Base-by-base conservation (phyloP, 2,329 filamentous ascomycete genomes). In the Ceratocystis lukuohia region DNA sequence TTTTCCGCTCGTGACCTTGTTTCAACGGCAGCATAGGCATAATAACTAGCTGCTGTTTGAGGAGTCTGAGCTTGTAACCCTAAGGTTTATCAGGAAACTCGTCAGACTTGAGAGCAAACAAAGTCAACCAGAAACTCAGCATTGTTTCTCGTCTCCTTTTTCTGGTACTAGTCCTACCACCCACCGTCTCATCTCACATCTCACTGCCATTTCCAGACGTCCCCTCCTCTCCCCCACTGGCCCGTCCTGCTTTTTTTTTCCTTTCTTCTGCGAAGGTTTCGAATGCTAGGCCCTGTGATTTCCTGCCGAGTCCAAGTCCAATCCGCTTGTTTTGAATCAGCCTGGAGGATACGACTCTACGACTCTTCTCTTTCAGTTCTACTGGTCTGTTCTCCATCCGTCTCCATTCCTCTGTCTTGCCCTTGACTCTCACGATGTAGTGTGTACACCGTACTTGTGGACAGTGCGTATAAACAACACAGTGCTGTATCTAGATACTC, bases 11-110 rank as follows among this genome's bases (percentile, higher is more conserved):
- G 20, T 30, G 53, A 28, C 53, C 17, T 57, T 57, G 53, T 57
- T 57, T 57, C 53, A 28, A 57, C 53, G 10, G 53, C 53, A 57
- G 17, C 53, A 57, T 17, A 57, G 25, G 50, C 28, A 57, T 57
- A n/a, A 15, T 33, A n/a, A n/a, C 2, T 57, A 30, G 53, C 30
- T 57, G 8, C n/a, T 33, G 22, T 33, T 57, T 56, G 8, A 17
- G 25, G 10, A 15, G 53, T 15, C 22, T n/a, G 25, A 22, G 20
- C 53, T 15, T 15, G 25, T 33, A 57, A 57, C 53, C 53, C 53
- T 57, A 57, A 57, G 3, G 1, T 17, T 17, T 17, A 28, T 15
- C 10, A 17, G 15, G 22, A 30, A 12, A 57, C 22, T 12, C 20
- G 5, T 15, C 20, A 25, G 50, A 28, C 12, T 30, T 15, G 15